A percentile compares a stretch with the other conserved stretches of the same genome.
phyloP scores from a whole-genome alignment of 176 grass and related monocot species.

The Musa itinerans region DNA sequence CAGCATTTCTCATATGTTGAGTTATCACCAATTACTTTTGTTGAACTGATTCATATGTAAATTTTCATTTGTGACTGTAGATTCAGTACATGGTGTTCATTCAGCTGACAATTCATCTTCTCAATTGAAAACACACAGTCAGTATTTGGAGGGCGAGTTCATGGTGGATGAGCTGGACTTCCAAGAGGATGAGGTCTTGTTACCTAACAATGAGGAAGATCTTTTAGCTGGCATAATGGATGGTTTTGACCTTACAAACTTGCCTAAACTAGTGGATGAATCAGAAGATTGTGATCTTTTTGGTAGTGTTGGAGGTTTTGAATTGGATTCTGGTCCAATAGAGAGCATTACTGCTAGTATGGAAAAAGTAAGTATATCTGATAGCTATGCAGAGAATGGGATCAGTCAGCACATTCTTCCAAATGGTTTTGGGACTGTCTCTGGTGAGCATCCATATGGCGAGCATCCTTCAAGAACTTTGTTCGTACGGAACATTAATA shows the following conservation, averaged over 20 bases:
- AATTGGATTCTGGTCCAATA: conserved; percentile 31
- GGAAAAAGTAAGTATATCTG: conserved; percentile 20
- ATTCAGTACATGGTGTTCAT: conserved; percentile 9
- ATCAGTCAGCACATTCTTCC: conserved; percentile 17
- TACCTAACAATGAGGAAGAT: conserved; percentile 43
- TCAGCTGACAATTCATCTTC: conserved; percentile 22
- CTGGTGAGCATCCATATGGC: conserved; percentile 45
- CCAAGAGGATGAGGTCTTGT: conserved; percentile 23
- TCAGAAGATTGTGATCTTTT: conserved; percentile 48
- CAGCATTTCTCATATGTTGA: too few species aligned
- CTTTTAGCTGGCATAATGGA: conserved; percentile 42
- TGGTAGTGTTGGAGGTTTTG: conserved; percentile 34
- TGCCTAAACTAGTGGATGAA: conserved; percentile 29
- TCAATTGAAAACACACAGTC: conserved; percentile 1
- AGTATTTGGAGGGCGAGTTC: background rate
- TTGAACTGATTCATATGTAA: background rate
- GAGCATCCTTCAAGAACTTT: conserved; percentile 52
- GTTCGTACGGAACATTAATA: conserved; percentile 48
- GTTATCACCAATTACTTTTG: background rate
- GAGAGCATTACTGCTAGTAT: conserved; percentile 30
- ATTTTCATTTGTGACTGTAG: conserved; percentile 7
- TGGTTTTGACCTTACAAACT: conserved; percentile 32
- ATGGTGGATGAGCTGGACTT: conserved; percentile 31
- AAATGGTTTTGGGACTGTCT: conserved; percentile 28
- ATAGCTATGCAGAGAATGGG: conserved; percentile 15